phyloP scores from a whole-genome alignment of 2,329 filamentous ascomycete genomes.

The Aspergillus sp. region DNA sequence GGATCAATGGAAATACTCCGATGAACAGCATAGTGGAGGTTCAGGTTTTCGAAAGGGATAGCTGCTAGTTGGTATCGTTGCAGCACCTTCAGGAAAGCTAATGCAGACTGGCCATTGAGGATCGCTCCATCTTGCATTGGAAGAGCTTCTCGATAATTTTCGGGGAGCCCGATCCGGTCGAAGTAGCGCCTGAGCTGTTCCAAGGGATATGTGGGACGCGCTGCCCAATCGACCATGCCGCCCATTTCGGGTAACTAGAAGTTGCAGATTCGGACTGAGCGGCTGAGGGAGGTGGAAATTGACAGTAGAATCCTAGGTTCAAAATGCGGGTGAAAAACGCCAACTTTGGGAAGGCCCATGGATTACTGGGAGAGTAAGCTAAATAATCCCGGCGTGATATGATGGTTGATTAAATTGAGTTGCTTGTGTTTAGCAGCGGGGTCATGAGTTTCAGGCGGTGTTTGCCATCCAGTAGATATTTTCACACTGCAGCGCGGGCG shows the following conservation, averaged over 20 bases:
- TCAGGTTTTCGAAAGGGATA: neutral
- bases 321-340: too few relatives aligned
- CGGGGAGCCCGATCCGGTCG: neutral
- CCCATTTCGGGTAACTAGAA: neutral
- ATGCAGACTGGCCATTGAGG: neutral
- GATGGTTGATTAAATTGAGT: too few relatives aligned
- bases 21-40: slow-evolving; percentile 3
- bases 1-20: neutral
- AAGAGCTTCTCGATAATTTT: neutral
- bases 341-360: too few relatives aligned
- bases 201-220: neutral
- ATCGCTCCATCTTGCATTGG: neutral
- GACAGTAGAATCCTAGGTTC: too few relatives aligned
- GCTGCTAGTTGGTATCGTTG: neutral
- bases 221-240: neutral
- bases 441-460: too few relatives aligned
- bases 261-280: too few relatives aligned
- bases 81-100: neutral
- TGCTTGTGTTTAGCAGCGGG: too few relatives aligned
- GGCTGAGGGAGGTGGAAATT: too few relatives aligned
- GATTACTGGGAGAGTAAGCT: too few relatives aligned
- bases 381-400: too few relatives aligned
- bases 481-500: too few relatives aligned
- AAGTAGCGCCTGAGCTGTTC: neutral
- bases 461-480: too few relatives aligned